Evolutionary conservation across 768 basidiomycete genomes (phyloP), one percentile per base, ranked within the genome.

Genomic region (Mycena galopus): DNA sequence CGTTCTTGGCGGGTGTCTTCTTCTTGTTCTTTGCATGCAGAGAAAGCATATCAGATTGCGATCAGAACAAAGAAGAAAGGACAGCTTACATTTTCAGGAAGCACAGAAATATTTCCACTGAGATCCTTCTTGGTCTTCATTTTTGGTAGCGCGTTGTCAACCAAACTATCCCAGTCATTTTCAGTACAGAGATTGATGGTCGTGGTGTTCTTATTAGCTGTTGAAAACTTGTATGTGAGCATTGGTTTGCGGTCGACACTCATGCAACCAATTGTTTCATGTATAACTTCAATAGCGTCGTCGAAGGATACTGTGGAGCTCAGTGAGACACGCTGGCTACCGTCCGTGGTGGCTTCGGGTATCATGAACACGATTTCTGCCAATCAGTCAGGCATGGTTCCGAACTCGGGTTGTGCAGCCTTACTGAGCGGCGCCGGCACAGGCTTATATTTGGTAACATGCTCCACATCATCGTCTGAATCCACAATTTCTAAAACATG

Each of bases 21-120:
- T 51, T 23, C 58, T 61, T 68, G 3, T 37, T 42, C 39, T 11
- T 42, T 8, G 39, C 47, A 14, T 33, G 57, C 1, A 68, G 50
- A 7, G 57, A 59, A 3, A 37, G 29, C 67, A 68, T 68, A 35
- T 35, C 6, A 35, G 35, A 35, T 35, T 35, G 35, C 35, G 35
- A 12, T 12, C 35, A 6, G 35, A 35, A 35, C 6, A 35, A 35
- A 37, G 35, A 37, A 37, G 14, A 37, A 10, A 37, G 14, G 14
- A 37, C 12, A 19, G 21, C 68, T n/a, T 25, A 70, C 61, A 16
- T 70, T 51, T 7, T 70, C 68, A 12, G 68, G 67, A 30, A 55
- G 29, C 53, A 30, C 53, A 23, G 25, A 53, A 29, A 53, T 53
- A 11, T 27, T 16, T 4, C 25, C 9, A 14, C 51, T 53, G 11